Conservation (phyloP, 2,329 filamentous ascomycete genomes). For the Pleomassaria siparia region DNA sequence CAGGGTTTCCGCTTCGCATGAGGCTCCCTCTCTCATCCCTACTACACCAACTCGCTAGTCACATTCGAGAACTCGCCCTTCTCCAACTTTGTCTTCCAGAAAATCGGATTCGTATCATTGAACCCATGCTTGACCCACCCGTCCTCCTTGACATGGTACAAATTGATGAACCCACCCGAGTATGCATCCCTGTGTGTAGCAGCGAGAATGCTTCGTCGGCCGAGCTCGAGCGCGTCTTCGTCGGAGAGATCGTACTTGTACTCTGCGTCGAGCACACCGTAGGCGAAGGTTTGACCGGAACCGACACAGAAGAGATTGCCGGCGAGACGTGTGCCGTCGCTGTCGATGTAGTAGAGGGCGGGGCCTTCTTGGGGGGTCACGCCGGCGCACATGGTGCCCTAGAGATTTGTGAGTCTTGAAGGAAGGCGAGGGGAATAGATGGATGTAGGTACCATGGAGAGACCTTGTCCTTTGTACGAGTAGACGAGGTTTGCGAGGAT, state of each 20-base stretch:
- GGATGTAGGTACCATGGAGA: constrained; percentile 70
- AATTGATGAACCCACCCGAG: constrained; percentile 96
- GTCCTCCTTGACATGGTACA: constrained; percentile 98
- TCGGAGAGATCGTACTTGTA: constrained; percentile 87
- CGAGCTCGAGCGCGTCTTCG: constrained; percentile 88
- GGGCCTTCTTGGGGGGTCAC: constrained; percentile 95
- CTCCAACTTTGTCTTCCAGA: constrained; percentile 99
- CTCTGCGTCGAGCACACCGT: constrained; percentile 94
- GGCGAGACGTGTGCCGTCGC: constrained; percentile 86
- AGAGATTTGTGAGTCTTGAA: neutral
- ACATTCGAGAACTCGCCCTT: constrained; percentile 99
- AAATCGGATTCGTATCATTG: constrained; percentile 96
- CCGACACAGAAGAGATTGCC: constrained; percentile 99
- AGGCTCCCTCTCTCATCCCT: neutral
- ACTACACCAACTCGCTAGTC: constrained; percentile 70
- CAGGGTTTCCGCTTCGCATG: neutral
- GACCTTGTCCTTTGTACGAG: constrained; percentile 97
- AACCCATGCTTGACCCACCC: constrained; percentile 99
- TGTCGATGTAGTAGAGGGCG: constrained; percentile 98
- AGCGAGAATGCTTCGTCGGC: constrained; percentile 87
- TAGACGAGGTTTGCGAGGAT: constrained; percentile 98
- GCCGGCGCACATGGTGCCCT: constrained; percentile 96
- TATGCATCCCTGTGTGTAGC: constrained; percentile 98
- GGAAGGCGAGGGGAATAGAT: neutral
- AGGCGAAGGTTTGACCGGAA: constrained; percentile 97